Evolutionary conservation across 768 basidiomycete genomes (phyloP).

Genomic region (Serendipita vermifera): DNA sequence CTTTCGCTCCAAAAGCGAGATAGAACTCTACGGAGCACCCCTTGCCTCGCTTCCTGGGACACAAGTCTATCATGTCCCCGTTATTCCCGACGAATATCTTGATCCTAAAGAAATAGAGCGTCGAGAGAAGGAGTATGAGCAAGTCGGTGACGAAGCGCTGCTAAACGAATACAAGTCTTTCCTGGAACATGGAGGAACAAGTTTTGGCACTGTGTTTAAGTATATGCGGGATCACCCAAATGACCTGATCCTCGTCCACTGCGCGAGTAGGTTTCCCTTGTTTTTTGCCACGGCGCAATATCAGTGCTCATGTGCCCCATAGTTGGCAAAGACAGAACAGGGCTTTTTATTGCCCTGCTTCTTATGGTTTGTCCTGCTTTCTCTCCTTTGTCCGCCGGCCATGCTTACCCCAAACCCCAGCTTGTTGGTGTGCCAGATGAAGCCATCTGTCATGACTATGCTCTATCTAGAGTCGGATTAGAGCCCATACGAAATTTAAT

Average conservation of each 20-base stretch:
- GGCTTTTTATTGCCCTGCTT: constrained; percentile 57
- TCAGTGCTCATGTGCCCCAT: not conserved
- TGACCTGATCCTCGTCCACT: constrained; percentile 61
- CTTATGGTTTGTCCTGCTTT: constrained; percentile 50
- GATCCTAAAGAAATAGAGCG: not conserved
- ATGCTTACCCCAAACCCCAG: constrained; percentile 25
- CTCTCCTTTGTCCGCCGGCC: constrained; percentile 5
- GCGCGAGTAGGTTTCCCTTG: constrained; percentile 36
- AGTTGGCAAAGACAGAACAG: constrained; percentile 78
- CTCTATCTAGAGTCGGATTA: constrained; percentile 62
- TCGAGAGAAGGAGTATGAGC: not conserved
- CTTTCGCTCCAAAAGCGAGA: constrained; percentile 68
- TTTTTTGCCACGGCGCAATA: not conserved
- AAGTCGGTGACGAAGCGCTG: not conserved
- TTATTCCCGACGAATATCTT: constrained; percentile 1
- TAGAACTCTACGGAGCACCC: constrained; percentile 56
- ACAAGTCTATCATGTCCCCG: constrained; percentile 19
- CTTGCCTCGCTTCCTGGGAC: constrained; percentile 52
- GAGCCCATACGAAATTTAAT: constrained; percentile 64
- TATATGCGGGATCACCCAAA: constrained; percentile 60
- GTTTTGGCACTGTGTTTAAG: constrained; percentile 58
- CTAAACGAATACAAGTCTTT: constrained; percentile 23
- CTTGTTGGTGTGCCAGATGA: constrained; percentile 60
- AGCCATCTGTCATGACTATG: constrained; percentile 56
- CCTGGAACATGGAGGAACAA: constrained; percentile 54